Conservation (phyloP, 1,284 basidiomycete genomes). For the Boletus sp. region DNA sequence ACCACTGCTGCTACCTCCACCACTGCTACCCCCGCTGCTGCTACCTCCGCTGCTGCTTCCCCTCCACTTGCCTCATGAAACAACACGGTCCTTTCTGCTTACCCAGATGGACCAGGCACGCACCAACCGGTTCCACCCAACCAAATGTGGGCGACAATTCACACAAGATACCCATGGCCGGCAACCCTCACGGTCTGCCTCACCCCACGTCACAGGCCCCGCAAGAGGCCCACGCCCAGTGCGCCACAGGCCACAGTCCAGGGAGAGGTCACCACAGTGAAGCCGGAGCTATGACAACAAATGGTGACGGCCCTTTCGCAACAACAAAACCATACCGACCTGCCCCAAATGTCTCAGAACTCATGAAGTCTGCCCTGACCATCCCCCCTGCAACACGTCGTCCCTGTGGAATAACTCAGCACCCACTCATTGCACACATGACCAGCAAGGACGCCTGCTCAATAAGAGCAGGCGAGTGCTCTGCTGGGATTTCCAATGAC, state of each 20-base stretch:
- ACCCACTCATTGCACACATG: not conserved
- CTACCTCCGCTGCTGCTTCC: not conserved
- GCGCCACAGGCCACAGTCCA: not conserved
- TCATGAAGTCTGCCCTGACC: too few relatives aligned
- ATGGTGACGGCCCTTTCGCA: not conserved
- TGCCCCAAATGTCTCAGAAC: conserved; percentile 2
- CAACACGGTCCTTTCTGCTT: too few relatives aligned
- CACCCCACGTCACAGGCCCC: not conserved
- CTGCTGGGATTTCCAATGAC: conserved; percentile 2
- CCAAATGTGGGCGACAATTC: not conserved
- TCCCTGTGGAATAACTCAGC: conserved; percentile 1
- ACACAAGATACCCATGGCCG: not conserved
- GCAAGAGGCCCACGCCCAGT: not conserved
- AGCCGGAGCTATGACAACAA: not conserved
- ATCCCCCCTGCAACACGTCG: too few relatives aligned
- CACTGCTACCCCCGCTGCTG: not conserved
- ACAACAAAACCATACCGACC: not conserved
- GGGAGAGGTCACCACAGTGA: not conserved
- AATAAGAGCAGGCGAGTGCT: not conserved
- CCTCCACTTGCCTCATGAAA: not conserved
- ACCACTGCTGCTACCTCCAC: too few relatives aligned
- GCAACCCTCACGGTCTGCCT: not conserved
- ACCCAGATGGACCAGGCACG: not conserved
- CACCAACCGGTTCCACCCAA: not conserved
- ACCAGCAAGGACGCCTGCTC: not conserved